Percentiles rank a stretch among this genome's conserved stretches.
phyloP scores from a whole-genome alignment of 345 rosid species.

The Angophora floribunda region DNA sequence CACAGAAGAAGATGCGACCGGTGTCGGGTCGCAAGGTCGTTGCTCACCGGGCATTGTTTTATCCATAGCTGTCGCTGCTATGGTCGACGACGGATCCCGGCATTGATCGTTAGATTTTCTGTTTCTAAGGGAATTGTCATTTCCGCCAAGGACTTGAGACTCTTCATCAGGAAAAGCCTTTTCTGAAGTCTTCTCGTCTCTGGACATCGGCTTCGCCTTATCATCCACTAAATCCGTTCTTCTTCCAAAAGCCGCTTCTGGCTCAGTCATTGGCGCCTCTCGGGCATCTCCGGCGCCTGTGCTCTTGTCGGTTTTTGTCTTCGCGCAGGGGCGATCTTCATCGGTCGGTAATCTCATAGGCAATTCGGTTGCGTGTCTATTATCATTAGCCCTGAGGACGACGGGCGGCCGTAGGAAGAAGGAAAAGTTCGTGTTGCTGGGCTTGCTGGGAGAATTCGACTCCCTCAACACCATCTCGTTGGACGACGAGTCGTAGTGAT shows the following conservation, averaged over 20 bases:
- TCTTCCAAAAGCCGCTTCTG: background rate
- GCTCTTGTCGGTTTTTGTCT: background rate
- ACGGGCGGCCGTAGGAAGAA: background rate
- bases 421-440: constrained; percentile 8
- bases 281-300: background rate
- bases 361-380: background rate
- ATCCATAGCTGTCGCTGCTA: background rate
- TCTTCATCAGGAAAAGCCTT: constrained; percentile 38
- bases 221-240: background rate
- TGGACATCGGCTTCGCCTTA: background rate
- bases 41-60: constrained; percentile 2
- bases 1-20: constrained; percentile 16
- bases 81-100: background rate
- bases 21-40: background rate
- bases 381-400: background rate
- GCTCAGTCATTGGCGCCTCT: background rate
- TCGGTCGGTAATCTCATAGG: background rate
- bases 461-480: background rate
- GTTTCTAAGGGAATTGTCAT: background rate
- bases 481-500: background rate
- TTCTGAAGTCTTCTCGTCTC: background rate
- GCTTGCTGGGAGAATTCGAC: background rate
- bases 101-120: background rate
- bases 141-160: constrained; percentile 37
- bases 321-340: background rate